A percentile compares a stretch with the other conserved stretches of the same genome.
Conservation (phyloP, 1,284 basidiomycete species). For the Phellopilus nigrolimitatus region DNA sequence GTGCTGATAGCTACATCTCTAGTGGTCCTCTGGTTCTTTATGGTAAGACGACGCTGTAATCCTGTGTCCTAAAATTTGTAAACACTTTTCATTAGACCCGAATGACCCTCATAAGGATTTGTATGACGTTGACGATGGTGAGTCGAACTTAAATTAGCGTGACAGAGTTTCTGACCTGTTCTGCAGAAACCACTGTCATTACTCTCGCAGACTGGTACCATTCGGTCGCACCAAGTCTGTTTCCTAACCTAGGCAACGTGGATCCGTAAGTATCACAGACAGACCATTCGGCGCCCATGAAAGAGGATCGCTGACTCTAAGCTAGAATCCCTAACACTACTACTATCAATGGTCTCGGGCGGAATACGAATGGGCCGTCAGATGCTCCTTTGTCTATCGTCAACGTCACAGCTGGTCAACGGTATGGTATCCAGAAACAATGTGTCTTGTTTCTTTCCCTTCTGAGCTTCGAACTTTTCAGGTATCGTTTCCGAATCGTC, state of each 20-base stretch:
- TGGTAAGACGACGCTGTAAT: slow-evolving; percentile 14
- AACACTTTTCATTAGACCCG: slow-evolving; percentile 28
- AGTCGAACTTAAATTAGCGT: neutral
- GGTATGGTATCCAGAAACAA: neutral
- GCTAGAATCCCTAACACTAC: slow-evolving; percentile 24
- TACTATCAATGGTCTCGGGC: slow-evolving; percentile 48
- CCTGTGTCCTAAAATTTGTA: neutral
- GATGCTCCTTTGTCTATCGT: slow-evolving; percentile 31
- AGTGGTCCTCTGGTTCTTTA: slow-evolving; percentile 37
- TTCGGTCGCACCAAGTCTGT: slow-evolving; percentile 10
- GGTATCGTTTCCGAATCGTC: slow-evolving; percentile 46
- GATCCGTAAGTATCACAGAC: slow-evolving; percentile 22
- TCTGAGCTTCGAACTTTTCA: neutral
- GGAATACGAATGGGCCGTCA: slow-evolving; percentile 34
- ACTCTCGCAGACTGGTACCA: slow-evolving; percentile 22
- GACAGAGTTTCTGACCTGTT: neutral
- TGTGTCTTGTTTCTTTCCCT: slow-evolving; percentile 26
- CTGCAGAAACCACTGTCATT: slow-evolving; percentile 15
- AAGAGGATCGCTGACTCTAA: slow-evolving; percentile 20
- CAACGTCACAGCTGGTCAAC: slow-evolving; percentile 26
- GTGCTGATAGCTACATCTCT: neutral
- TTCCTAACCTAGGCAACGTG: slow-evolving; percentile 12
- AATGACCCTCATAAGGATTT: slow-evolving; percentile 33
- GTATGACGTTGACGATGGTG: slow-evolving; percentile 42
- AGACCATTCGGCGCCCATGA: slow-evolving; percentile 30